phyloP scores from a whole-genome alignment of 805 yeast species.

The Candida sphagnicola region DNA sequence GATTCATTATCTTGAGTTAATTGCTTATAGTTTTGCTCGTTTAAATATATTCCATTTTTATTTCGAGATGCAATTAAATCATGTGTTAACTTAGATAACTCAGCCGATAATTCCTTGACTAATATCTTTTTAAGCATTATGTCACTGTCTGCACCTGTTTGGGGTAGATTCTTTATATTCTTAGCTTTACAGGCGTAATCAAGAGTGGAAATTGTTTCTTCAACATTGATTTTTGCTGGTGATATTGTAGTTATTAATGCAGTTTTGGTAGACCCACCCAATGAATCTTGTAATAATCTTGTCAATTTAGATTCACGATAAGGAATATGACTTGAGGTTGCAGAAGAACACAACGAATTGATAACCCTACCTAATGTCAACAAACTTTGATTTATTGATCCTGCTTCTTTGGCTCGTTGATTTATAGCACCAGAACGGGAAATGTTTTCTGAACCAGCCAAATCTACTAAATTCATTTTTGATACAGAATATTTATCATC shows the following conservation, averaged over 20 bases:
- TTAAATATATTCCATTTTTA: conserved; percentile 65
- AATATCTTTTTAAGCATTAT: conserved; percentile 47
- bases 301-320: conserved; percentile 81
- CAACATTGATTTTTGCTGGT: conserved; percentile 72
- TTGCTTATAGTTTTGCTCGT: conserved; percentile 48
- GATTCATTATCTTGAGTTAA: conserved; percentile 25
- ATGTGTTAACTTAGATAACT: conserved; percentile 49
- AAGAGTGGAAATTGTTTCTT: conserved; percentile 79
- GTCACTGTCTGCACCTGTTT: conserved; percentile 37
- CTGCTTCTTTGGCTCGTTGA: conserved; percentile 89
- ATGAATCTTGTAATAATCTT: conserved; percentile 67
- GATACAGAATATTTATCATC: conserved; percentile 37
- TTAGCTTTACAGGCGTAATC: conserved; percentile 89
- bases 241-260: conserved; percentile 84
- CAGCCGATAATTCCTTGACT: conserved; percentile 52
- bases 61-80: conserved; percentile 61
- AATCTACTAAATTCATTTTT: conserved; percentile 81
- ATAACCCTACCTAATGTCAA: conserved; percentile 88
- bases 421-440: conserved; percentile 82
- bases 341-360: conserved; percentile 42
- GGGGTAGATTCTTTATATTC: conserved; percentile 64
- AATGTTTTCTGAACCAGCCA: conserved; percentile 94
- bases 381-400: conserved; percentile 84
- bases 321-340: conserved; percentile 60
- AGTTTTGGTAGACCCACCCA: conserved; percentile 88